Conservation (phyloP, 208 protist species). For the Leishmania major region DNA sequence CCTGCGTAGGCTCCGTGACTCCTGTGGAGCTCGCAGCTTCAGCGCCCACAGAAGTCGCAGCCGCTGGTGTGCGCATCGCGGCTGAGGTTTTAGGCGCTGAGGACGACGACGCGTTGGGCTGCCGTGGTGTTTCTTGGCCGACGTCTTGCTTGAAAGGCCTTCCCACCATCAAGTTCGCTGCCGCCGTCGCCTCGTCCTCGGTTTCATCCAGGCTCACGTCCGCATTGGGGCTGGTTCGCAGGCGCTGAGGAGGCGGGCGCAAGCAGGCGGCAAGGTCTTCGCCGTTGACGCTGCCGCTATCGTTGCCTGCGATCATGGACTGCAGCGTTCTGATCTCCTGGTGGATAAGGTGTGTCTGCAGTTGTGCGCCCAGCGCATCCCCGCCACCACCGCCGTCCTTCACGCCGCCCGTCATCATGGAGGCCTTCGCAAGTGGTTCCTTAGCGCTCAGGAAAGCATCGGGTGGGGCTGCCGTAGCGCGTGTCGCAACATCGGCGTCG, state of each 20-base stretch:
- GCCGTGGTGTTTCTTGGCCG: not conserved
- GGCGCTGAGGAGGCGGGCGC: not conserved
- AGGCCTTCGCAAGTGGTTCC: not conserved
- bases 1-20: not conserved
- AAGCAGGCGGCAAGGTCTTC: not conserved
- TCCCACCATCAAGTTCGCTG: not conserved
- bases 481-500: conserved; percentile 6
- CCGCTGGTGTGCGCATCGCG: not conserved
- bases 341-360: conserved; percentile 13
- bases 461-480: not conserved
- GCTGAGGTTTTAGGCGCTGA: not conserved
- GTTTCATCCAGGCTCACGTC: not conserved
- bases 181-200: not conserved
- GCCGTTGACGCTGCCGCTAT: not conserved
- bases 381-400: not conserved
- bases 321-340: conserved; percentile 15
- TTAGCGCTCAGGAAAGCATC: not conserved
- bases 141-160: not conserved
- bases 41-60: not conserved
- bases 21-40: not conserved
- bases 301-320: not conserved
- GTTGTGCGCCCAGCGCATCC: not conserved
- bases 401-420: not conserved
- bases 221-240: not conserved
- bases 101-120: not conserved